phyloP scores from a whole-genome alignment of 2,329 filamentous ascomycete species.

The Aspergillus sp. region DNA sequence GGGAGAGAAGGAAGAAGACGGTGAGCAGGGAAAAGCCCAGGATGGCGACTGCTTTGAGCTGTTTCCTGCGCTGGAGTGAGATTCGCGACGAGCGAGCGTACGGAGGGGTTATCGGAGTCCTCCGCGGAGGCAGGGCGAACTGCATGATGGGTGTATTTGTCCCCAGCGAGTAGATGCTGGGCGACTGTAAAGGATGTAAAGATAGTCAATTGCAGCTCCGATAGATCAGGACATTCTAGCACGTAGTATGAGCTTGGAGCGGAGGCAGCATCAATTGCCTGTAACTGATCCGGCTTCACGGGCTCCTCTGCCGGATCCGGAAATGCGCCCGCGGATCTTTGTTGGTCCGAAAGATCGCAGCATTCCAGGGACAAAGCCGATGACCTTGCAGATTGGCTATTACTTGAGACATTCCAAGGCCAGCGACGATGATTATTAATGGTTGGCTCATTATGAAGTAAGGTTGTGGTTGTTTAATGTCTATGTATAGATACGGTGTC shows the following conservation, averaged over 20 bases:
- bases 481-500: background rate
- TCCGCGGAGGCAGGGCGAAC: constrained; percentile 84
- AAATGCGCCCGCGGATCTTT: background rate
- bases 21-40: constrained; percentile 57
- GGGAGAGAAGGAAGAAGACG: constrained; percentile 63
- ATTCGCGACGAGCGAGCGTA: constrained; percentile 57
- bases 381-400: background rate
- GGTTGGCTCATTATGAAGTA: background rate
- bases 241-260: background rate
- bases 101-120: constrained; percentile 73
- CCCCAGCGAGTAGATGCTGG: constrained; percentile 25
- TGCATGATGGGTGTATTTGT: constrained; percentile 62
- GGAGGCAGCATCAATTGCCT: constrained; percentile 3
- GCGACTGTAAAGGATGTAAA: constrained; percentile 12
- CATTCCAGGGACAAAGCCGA: background rate
- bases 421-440: no score
- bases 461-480: background rate
- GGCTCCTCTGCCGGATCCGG: constrained; percentile 2
- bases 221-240: constrained; percentile 12
- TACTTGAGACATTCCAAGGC: background rate
- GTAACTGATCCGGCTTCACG: constrained; percentile 2
- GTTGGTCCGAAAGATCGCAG: constrained; percentile 6
- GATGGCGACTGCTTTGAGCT: constrained; percentile 62
- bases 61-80: constrained; percentile 57
- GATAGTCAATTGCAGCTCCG: background rate